Evolutionary conservation across 257 asterid species (phyloP).

Genomic region (Penstemon newberryi): DNA sequence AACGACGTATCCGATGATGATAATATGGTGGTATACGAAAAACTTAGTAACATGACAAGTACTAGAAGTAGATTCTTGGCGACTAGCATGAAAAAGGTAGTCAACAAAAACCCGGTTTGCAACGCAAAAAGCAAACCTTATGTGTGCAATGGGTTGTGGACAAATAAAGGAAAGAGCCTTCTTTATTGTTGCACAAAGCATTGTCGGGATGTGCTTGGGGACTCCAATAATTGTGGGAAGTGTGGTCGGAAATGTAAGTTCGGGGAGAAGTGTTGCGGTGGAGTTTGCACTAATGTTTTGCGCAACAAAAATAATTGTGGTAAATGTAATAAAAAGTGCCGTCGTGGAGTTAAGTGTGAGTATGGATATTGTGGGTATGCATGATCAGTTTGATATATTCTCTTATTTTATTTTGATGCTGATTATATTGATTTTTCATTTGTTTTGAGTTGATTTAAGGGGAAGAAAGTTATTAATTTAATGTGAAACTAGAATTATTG

Average conservation of each 20-base stretch:
- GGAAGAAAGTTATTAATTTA: too few species aligned
- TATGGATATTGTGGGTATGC: slow-evolving; percentile 61
- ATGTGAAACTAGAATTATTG: too few species aligned
- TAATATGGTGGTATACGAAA: slow-evolving; percentile 31
- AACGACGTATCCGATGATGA: slow-evolving; percentile 27
- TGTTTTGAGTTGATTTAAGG: too few species aligned
- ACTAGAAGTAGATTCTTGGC: slow-evolving; percentile 37
- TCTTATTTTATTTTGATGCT: too few species aligned
- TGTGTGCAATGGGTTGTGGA: slow-evolving; percentile 51
- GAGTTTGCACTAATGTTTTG: slow-evolving; percentile 38
- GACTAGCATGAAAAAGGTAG: slow-evolving; percentile 11
- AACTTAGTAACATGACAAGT: neutral
- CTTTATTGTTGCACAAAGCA: slow-evolving; percentile 61
- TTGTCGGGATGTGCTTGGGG: slow-evolving; percentile 60
- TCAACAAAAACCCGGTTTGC: slow-evolving; percentile 45
- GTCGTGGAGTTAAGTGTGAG: slow-evolving; percentile 39
- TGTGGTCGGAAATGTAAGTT: slow-evolving; percentile 53
- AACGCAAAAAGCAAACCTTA: slow-evolving; percentile 20
- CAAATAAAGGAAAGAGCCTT: slow-evolving; percentile 43
- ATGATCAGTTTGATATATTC: slow-evolving; percentile 4
- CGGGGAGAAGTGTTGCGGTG: slow-evolving; percentile 52
- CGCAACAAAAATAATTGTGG: slow-evolving; percentile 42
- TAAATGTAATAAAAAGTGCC: slow-evolving; percentile 43
- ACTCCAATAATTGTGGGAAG: slow-evolving; percentile 49
- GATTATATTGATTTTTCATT: too few species aligned